These are phyloP conservation scores for Gynochthodes officinalis DNA, from an alignment of 257 asterid species.

Conservation along the genomic window DNA sequence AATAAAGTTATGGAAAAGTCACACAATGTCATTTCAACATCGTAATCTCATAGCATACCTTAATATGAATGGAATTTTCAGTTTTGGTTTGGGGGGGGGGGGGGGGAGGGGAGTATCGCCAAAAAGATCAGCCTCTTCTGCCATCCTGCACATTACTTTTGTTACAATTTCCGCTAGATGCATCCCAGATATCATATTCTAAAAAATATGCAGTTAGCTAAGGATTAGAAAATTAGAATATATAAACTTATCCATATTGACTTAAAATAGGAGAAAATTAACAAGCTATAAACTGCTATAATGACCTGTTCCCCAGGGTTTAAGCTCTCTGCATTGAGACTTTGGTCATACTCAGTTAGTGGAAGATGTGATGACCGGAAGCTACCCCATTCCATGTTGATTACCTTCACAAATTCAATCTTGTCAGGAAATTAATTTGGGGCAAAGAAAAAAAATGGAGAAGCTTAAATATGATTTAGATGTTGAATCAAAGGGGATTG, in stretches of 20 bases:
- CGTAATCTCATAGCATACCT: too few relatives aligned
- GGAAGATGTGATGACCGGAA: too few relatives aligned
- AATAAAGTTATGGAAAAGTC: background rate
- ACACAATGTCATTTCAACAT: too few relatives aligned
- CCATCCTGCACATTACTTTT: conserved; percentile 73
- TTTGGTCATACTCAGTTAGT: too few relatives aligned
- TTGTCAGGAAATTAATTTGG: background rate
- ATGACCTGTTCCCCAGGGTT: too few relatives aligned
- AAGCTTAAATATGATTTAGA: background rate
- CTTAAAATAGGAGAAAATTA: too few relatives aligned
- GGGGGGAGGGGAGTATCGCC: conserved; percentile 71
- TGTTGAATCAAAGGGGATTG: too few relatives aligned
- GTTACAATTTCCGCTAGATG: conserved; percentile 88
- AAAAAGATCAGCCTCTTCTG: conserved; percentile 68
- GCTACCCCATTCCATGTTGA: too few relatives aligned
- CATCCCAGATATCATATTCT: conserved; percentile 89
- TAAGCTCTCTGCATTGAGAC: too few relatives aligned
- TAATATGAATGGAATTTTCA: conserved; percentile 65
- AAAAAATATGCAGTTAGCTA: conserved; percentile 56
- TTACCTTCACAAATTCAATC: background rate
- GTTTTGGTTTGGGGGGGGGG: too few relatives aligned
- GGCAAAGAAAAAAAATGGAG: background rate
- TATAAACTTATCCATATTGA: too few relatives aligned
- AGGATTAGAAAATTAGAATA: conserved; percentile 3
- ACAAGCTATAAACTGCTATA: too few relatives aligned